Conservation (phyloP, 1,139 yeast species). For the Kluyveromyces marxianus region DNA sequence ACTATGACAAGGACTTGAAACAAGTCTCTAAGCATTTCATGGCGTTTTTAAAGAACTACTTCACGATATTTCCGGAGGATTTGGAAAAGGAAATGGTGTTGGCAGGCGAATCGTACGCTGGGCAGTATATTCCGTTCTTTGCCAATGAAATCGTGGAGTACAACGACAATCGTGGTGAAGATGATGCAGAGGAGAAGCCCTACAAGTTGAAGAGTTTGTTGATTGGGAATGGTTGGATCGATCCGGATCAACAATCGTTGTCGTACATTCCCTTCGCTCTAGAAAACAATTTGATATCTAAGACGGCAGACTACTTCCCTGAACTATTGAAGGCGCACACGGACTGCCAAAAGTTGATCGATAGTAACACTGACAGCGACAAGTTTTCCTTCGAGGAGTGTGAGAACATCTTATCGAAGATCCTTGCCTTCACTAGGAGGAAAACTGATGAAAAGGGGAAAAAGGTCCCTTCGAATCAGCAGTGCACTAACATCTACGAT, state of each 20-base stretch:
- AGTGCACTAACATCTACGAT: slow-evolving; percentile 81
- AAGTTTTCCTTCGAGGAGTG: slow-evolving; percentile 38
- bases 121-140: slow-evolving; percentile 89
- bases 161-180: slow-evolving; percentile 26
- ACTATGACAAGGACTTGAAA: slow-evolving; percentile 51
- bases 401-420: slow-evolving; percentile 39
- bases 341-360: slow-evolving; percentile 50
- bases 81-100: slow-evolving; percentile 54
- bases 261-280: slow-evolving; percentile 71
- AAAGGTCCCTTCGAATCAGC: slow-evolving; percentile 30
- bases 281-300: slow-evolving; percentile 48
- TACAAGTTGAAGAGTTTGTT: slow-evolving; percentile 58
- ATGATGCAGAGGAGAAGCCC: slow-evolving; percentile 14
- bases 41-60: slow-evolving; percentile 59
- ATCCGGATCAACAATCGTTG: slow-evolving; percentile 76
- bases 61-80: slow-evolving; percentile 69
- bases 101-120: slow-evolving; percentile 97
- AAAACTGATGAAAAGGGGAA: slow-evolving; percentile 14
- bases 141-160: slow-evolving; percentile 53
- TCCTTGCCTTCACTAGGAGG: slow-evolving; percentile 37
- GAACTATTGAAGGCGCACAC: slow-evolving; percentile 46
- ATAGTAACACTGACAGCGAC: slow-evolving; percentile 19
- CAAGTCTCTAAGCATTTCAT: slow-evolving; percentile 56
- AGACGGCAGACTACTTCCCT: slow-evolving; percentile 35
- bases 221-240: slow-evolving; percentile 97